Evolutionary conservation across 1,284 basidiomycete genomes (phyloP).

Genomic region (Leccinum griseonigrum): DNA sequence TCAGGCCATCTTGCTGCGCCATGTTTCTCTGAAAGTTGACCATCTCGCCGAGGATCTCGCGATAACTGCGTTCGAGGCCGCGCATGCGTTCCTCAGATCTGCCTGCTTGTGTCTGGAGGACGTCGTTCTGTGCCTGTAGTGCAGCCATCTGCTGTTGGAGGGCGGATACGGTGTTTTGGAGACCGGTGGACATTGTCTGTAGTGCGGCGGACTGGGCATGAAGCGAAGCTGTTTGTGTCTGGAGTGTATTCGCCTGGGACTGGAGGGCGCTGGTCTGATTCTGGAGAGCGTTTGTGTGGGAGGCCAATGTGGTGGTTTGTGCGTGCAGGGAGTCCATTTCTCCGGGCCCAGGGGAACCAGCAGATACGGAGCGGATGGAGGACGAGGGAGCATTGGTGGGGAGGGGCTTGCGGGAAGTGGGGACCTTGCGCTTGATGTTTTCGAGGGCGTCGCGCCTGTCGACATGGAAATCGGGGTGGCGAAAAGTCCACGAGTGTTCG

Average conservation of each 20-base stretch:
- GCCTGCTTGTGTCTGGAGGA: slow-evolving; percentile 53
- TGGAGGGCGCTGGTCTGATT: slow-evolving; percentile 24
- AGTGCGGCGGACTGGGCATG: slow-evolving; percentile 28
- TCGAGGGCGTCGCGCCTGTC: slow-evolving; percentile 85
- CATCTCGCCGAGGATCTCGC: slow-evolving; percentile 78
- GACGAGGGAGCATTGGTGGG: slow-evolving; percentile 23
- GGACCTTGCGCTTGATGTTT: slow-evolving; percentile 93
- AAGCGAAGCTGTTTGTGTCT: slow-evolving; percentile 30
- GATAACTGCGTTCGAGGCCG: slow-evolving; percentile 72
- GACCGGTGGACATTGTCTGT: slow-evolving; percentile 26
- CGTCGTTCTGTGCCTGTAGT: slow-evolving; percentile 30
- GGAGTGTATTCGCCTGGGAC: slow-evolving; percentile 27
- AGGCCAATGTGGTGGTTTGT: slow-evolving; percentile 23
- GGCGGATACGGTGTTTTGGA: slow-evolving; percentile 26
- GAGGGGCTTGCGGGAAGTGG: slow-evolving; percentile 59
- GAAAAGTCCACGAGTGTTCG: slow-evolving; percentile 93
- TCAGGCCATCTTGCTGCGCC: slow-evolving; percentile 82
- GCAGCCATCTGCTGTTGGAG: slow-evolving; percentile 27
- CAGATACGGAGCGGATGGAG: slow-evolving; percentile 36
- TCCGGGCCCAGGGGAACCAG: slow-evolving; percentile 29
- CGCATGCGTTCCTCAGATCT: slow-evolving; percentile 54
- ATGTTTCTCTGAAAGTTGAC: slow-evolving; percentile 81
- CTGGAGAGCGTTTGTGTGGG: slow-evolving; percentile 28
- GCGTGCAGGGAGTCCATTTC: slow-evolving; percentile 31
- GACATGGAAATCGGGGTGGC: slow-evolving; percentile 91